Conservation (phyloP, 192 early-diverging fungal species). For the Backusella macrospora region DNA sequence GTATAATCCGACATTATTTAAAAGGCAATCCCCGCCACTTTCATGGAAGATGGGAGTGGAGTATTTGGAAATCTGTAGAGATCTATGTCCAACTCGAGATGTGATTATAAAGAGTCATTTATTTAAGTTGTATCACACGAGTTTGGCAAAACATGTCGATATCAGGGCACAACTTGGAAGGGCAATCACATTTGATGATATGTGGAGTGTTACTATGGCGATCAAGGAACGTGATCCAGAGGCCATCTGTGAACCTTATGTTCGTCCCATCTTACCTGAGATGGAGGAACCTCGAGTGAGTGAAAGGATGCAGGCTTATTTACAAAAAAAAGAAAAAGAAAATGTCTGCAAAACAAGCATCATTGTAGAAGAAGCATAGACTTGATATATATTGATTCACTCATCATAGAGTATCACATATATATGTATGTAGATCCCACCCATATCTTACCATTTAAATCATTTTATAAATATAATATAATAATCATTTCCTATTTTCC, state of each 20-base stretch:
- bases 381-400: too few relatives aligned
- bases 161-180: constrained; percentile 72
- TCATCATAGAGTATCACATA: too few relatives aligned
- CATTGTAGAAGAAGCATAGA: not conserved
- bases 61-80: constrained; percentile 85
- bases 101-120: constrained; percentile 81
- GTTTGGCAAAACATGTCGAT: constrained; percentile 78
- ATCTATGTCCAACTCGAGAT: constrained; percentile 61
- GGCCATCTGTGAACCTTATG: not conserved
- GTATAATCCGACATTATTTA: constrained; percentile 91
- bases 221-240: constrained; percentile 49
- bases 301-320: constrained; percentile 15
- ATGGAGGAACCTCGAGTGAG: not conserved
- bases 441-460: too few relatives aligned
- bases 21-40: constrained; percentile 56
- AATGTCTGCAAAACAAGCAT: not conserved
- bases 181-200: constrained; percentile 60
- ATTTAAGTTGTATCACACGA: constrained; percentile 88
- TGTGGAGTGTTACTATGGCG: constrained; percentile 57
- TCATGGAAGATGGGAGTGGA: constrained; percentile 83
- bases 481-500: too few relatives aligned
- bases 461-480: too few relatives aligned
- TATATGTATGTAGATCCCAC: too few relatives aligned
- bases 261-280: constrained; percentile 15
- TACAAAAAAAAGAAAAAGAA: not conserved